Percentiles rank a stretch among this genome's conserved stretches.
Evolutionary conservation across 2,329 filamentous ascomycete species (phyloP).

Genomic region (Setomelanomma holmii): DNA sequence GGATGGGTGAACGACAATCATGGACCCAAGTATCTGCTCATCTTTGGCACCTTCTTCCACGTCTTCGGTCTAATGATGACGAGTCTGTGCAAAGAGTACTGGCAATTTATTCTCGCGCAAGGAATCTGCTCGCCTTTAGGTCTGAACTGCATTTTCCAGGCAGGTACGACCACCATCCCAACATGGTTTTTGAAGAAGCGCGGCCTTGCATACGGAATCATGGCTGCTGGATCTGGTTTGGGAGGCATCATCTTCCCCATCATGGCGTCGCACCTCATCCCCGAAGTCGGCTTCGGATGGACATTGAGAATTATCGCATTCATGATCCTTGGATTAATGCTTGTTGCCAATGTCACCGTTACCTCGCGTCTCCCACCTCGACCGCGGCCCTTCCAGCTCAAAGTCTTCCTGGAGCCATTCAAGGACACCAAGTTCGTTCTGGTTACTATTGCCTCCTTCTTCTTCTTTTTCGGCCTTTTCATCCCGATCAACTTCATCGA

Average conservation of each 20-base stretch:
- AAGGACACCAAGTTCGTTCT: slow-evolving; percentile 54
- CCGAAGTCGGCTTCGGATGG: slow-evolving; percentile 64
- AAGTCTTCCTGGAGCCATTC: slow-evolving; percentile 41
- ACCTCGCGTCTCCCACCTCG: slow-evolving; percentile 57
- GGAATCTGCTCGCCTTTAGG: slow-evolving; percentile 60
- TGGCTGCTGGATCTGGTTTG: slow-evolving; percentile 58
- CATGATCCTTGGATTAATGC: slow-evolving; percentile 65
- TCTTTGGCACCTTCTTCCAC: slow-evolving; percentile 62
- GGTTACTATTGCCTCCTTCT: slow-evolving; percentile 59
- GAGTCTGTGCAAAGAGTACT: slow-evolving; percentile 62
- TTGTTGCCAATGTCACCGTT: slow-evolving; percentile 62
- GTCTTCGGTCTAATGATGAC: slow-evolving; percentile 71
- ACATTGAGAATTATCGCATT: slow-evolving; percentile 65
- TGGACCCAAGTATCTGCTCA: slow-evolving; percentile 64
- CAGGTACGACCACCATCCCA: slow-evolving; percentile 52
- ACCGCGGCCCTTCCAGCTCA: slow-evolving; percentile 40
- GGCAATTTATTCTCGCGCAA: slow-evolving; percentile 63
- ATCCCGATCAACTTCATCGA: slow-evolving; percentile 59
- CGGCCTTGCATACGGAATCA: slow-evolving; percentile 57
- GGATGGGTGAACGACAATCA: slow-evolving; percentile 70
- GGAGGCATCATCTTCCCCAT: slow-evolving; percentile 68
- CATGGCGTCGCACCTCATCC: slow-evolving; percentile 64
- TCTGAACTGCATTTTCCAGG: slow-evolving; percentile 63
- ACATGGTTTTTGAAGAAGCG: slow-evolving; percentile 60
- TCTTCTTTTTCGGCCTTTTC: slow-evolving; percentile 68